These are phyloP conservation scores for Kurtzmaniella quercitrusa DNA, from an alignment of 1,139 yeast species.

Conservation along the genomic window DNA sequence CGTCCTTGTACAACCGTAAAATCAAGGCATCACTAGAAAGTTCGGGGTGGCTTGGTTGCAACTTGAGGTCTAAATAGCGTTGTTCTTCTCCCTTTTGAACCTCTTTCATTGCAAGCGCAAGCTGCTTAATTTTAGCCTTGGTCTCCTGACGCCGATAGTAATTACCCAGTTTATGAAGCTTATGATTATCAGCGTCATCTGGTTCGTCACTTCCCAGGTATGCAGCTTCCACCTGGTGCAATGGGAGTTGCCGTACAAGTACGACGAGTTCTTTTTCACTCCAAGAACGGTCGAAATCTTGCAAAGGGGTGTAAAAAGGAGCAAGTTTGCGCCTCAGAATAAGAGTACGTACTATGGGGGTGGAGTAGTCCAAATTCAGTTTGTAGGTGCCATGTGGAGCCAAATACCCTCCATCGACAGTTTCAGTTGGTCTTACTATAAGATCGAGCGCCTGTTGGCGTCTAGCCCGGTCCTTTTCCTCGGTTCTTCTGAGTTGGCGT, in stretches of 20 bases:
- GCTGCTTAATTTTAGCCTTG: slow-evolving; percentile 45
- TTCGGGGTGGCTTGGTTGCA: slow-evolving; percentile 14
- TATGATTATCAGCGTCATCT: slow-evolving; percentile 54
- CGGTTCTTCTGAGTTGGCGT: slow-evolving; percentile 29
- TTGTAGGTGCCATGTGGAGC: slow-evolving; percentile 89
- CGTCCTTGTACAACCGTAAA: slow-evolving; percentile 52
- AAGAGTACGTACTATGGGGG: slow-evolving; percentile 62
- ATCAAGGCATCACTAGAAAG: slow-evolving; percentile 30
- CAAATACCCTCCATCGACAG: slow-evolving; percentile 73
- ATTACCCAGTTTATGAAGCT: slow-evolving; percentile 48
- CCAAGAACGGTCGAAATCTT: slow-evolving; percentile 78
- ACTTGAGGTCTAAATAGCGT: slow-evolving; percentile 39
- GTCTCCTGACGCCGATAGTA: slow-evolving; percentile 53
- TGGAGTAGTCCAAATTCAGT: slow-evolving; percentile 69
- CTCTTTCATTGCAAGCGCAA: slow-evolving; percentile 44
- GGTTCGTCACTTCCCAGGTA: slow-evolving; percentile 52
- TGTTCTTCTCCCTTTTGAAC: slow-evolving; percentile 55
- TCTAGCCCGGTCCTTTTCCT: slow-evolving; percentile 48
- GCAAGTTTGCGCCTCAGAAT: slow-evolving; percentile 65
- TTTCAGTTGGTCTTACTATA: slow-evolving; percentile 55
- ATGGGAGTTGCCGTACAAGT: slow-evolving; percentile 48
- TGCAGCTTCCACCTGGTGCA: slow-evolving; percentile 60
- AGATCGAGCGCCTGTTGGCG: slow-evolving; percentile 55
- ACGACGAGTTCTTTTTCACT: slow-evolving; percentile 63
- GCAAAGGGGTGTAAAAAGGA: slow-evolving; percentile 88